These are phyloP conservation scores for Cercospora sp. DNA, from an alignment of 2,329 filamentous ascomycete genomes.

Conservation along the genomic window DNA sequence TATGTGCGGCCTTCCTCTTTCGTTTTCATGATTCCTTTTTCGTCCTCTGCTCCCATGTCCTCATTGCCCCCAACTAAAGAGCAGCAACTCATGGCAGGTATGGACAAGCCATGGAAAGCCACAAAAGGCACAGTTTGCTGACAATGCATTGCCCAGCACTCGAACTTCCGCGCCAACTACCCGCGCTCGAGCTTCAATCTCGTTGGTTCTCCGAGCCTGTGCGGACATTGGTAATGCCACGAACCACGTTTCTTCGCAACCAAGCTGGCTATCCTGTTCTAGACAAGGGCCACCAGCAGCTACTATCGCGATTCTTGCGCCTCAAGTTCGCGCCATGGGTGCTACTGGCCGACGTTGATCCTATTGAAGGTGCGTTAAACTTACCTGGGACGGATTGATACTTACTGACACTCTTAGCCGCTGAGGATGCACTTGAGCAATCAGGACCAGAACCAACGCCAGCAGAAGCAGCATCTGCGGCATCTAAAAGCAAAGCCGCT, in stretches of 20 bases:
- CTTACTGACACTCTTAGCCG: not conserved
- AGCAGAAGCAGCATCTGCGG: constrained; percentile 58
- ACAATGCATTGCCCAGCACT: constrained; percentile 49
- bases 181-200: constrained; percentile 56
- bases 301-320: constrained; percentile 60
- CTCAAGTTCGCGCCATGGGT: constrained; percentile 61
- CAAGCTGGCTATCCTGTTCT: constrained; percentile 60
- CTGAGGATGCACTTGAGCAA: not conserved
- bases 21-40: constrained; percentile 6
- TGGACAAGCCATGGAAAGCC: not conserved
- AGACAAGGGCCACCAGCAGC: constrained; percentile 58
- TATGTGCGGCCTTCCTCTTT: constrained; percentile 52
- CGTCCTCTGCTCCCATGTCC: constrained; percentile 1
- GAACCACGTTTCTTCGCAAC: constrained; percentile 58
- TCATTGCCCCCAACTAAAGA: not conserved
- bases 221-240: constrained; percentile 56
- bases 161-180: constrained; percentile 60
- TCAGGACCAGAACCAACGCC: constrained; percentile 59
- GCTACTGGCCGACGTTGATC: constrained; percentile 59
- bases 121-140: not conserved
- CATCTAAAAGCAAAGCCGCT: constrained; percentile 49
- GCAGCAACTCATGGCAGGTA: constrained; percentile 11
- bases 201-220: constrained; percentile 66
- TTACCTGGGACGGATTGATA: no score
- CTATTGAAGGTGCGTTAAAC: constrained; percentile 40